Evolutionary conservation across 2,329 filamentous ascomycete species (phyloP), one percentile per base, ranked within the genome.

Genomic region (Xylaria sp.): DNA sequence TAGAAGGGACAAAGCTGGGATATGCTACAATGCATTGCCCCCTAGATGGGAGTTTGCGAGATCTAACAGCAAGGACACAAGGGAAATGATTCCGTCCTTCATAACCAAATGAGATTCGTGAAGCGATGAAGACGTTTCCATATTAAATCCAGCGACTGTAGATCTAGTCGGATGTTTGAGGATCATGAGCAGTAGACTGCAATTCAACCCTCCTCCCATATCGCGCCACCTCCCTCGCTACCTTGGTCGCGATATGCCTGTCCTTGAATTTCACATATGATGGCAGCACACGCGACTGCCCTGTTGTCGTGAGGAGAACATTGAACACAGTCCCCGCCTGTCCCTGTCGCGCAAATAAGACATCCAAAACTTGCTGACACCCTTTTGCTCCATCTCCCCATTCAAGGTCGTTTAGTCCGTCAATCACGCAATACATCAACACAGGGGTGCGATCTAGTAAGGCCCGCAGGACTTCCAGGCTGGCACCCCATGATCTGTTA

Each of bases 241-340:
- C 39, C n/a, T 60, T 73, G 8, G 60, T 70, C 9, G 67, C 57
- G 32, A 70, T 50, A 57, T 70, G 58, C 13, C 65, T 67, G 25
- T 72, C 68, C 8, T 65, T 61, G 13, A 68, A 28, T 9, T 52
- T 15, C 28, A 72, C 60, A 37, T 44, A 28, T 0, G 56, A 66
- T 13, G 65, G 64, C 25, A 72, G 37, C 10, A 72, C 51, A 3
- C 41, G 56, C n/a, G 71, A 73, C n/a, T 72, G 70, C 3, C 70
- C 70, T n/a, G 65, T 56, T 6, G 68, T 71, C n/a, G 68, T 69
- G 50, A 72, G 39, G 8, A 72, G 59, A 15, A 70, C 63, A 59
- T 69, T 72, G 20, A 71, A 67, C 2, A 37, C 34, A 3, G 39
- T 54, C 2, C 52, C 66, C 20, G 20, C 20, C 25, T 20, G 39